These are phyloP conservation scores for Pyronema domesticum DNA, from an alignment of 495 filamentous ascomycete species.

Conservation along the genomic window DNA sequence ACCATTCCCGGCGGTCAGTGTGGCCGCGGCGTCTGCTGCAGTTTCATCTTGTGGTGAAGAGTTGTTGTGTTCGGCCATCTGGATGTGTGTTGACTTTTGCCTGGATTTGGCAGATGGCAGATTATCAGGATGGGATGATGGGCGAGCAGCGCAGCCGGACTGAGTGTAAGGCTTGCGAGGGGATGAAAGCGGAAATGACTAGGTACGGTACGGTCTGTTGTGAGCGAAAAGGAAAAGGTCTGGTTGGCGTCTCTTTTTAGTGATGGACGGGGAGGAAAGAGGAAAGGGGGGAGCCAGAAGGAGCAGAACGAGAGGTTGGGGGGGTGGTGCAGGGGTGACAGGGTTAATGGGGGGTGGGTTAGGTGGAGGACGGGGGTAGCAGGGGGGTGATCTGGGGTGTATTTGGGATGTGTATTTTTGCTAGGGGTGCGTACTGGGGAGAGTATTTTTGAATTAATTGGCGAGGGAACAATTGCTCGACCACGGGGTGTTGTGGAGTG, in stretches of 20 bases:
- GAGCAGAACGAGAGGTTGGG: background rate
- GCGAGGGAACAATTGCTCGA: no score
- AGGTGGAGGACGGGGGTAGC: no score
- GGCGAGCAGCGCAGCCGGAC: constrained; percentile 7
- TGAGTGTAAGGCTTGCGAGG: constrained; percentile 8
- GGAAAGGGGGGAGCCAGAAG: constrained; percentile 9
- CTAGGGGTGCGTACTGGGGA: no score
- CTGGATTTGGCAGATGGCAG: constrained; percentile 9
- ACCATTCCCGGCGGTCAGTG: constrained; percentile 43
- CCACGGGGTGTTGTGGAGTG: no score
- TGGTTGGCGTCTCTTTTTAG: constrained; percentile 7
- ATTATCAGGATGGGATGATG: constrained; percentile 5
- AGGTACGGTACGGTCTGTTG: constrained; percentile 3
- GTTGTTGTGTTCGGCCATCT: constrained; percentile 17
- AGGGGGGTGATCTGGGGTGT: no score
- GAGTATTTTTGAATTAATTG: no score
- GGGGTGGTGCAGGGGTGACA: background rate
- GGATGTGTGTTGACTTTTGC: constrained; percentile 6
- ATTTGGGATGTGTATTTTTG: no score
- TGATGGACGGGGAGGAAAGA: constrained; percentile 19
- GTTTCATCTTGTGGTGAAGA: constrained; percentile 30
- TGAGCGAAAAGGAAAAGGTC: constrained; percentile 11
- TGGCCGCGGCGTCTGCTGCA: constrained; percentile 30
- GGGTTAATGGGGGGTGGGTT: background rate
- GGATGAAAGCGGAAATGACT: constrained; percentile 10